Conservation (phyloP, 768 basidiomycete genomes). For the Leucocoprinus birnbaumii region DNA sequence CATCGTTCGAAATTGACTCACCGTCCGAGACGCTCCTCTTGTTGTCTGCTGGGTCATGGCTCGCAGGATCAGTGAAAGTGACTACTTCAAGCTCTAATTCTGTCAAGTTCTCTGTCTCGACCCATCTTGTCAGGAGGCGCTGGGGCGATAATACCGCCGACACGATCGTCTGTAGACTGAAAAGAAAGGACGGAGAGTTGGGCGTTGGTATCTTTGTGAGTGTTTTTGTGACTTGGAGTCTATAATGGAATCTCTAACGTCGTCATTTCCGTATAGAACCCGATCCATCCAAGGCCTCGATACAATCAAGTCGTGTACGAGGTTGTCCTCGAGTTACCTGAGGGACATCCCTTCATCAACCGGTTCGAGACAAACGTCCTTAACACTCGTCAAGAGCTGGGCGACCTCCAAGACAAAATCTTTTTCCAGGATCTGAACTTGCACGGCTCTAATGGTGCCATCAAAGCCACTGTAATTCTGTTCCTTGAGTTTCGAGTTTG, state of each 20-base stretch:
- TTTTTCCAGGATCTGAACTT: conserved; percentile 1
- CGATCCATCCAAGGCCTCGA: neutral
- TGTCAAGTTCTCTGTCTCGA: neutral
- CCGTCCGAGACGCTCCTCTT: conserved; percentile 6
- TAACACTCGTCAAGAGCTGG: conserved; percentile 1
- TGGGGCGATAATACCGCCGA: neutral
- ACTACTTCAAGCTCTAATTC: neutral
- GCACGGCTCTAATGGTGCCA: conserved; percentile 3
- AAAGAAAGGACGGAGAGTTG: conserved; percentile 1
- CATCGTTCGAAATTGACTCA: neutral
- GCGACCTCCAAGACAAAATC: conserved; percentile 3
- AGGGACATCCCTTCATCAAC: conserved; percentile 4
- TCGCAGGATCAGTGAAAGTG: conserved; percentile 4
- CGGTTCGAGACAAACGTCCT: conserved; percentile 1
- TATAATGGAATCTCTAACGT: neutral
- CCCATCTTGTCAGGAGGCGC: neutral
- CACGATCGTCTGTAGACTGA: conserved; percentile 7
- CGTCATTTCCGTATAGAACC: neutral
- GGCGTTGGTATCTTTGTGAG: conserved; percentile 12
- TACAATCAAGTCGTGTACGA: neutral
- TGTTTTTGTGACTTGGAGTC: neutral
- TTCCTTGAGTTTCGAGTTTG: neutral
- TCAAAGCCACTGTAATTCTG: neutral
- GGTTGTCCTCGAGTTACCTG: conserved; percentile 3
- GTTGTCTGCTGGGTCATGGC: neutral